Evolutionary conservation across 2,329 filamentous ascomycete genomes (phyloP), one percentile per base, ranked within the genome.

Genomic region (Penicillium sp.): DNA sequence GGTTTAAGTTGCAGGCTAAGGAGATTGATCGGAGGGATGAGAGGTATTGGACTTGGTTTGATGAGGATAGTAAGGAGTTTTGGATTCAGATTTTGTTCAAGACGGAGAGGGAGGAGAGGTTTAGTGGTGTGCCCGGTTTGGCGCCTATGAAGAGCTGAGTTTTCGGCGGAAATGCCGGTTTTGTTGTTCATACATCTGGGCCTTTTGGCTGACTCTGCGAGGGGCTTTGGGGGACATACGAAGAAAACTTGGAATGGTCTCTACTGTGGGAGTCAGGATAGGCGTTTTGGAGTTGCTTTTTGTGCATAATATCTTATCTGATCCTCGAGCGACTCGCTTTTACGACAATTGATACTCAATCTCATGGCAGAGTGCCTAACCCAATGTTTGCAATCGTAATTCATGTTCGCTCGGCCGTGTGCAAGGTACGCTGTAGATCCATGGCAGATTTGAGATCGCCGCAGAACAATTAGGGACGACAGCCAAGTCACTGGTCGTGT

Each of bases 61-160:
- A 99, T 72, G 85, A 87, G 53, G 93, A 99, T 70, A 84, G 86
- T 56, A 95, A 95, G 78, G 92, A 97, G 76, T 99, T 95, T 68
- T 97, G 90, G 89, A 82, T 96, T 34, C 93, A 97, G 77, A 81
- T 99, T 58, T 88, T 97, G 78, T 99, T 97, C 75, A 93, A 96
- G 81, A 97, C 93, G 33, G 93, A 99, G 77, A 83, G 93, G 56
- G 93, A 97, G 74, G 92, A 96, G 79, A 80, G 90, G 53, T 97
- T 83, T 62, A 81, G 77, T 62, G 81, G 81, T 60, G 83, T 86
- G 36, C 83, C 83, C 30, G 83, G 83, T 49, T 68, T 86, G 65
- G 82, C 81, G 12, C 79, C 81, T 16, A 64, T 65, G 62, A 66
- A 62, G 55, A 62, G 56, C 53, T 70, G 55, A 65, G 47, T 10